Evolutionary conservation across 2,329 filamentous ascomycete genomes (phyloP), one percentile per base, ranked within the genome.

Genomic region (Thyridium curvatum): DNA sequence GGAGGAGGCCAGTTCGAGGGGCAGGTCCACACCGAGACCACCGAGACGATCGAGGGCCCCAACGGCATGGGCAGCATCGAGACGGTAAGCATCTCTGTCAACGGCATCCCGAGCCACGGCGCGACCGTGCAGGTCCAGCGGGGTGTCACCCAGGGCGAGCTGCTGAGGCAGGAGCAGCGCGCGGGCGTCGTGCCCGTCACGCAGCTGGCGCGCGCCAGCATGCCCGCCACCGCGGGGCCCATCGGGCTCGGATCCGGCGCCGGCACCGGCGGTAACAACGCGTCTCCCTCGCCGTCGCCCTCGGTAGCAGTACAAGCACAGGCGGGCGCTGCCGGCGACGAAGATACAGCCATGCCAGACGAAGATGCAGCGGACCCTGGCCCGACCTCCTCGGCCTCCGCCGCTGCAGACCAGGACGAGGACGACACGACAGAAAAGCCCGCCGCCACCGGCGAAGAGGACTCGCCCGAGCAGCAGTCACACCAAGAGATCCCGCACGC

Each of bases 151-250:
- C 88, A 94, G 61, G 87, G 87, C 35, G 88, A 94, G 59, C 70
- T 94, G 16, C 68, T 94, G 17, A 72, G 88, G n/a, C 85, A 93
- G 61, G 88, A 94, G 59, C 88, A 94, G 62, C 79, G 84, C 54
- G 84, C 85, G 2, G 86, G 86, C 30, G 79, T 91, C 13, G 82
- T 91, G 7, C 84, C 86, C 17, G 74, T 80, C 28, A 76, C 70
- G 41, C 80, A 84, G 55, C 63, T 79, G 17, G 61, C 67, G 32
- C 64, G 72, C 37, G 60, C 54, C 32, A 68, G 65, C 38, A 37
- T 26, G 21, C 21, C 21, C 21, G 52, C 59, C 16, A 42, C 48
- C 3, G 41, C 46, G 8, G 39, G 42, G n/a, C 43, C 47, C 3
- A 44, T 44, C 30, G 39, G 38, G 38, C 30, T 38, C 26, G 42